Evolutionary conservation across 1,284 basidiomycete genomes (phyloP).

Genomic region (Puccinia polysora): DNA sequence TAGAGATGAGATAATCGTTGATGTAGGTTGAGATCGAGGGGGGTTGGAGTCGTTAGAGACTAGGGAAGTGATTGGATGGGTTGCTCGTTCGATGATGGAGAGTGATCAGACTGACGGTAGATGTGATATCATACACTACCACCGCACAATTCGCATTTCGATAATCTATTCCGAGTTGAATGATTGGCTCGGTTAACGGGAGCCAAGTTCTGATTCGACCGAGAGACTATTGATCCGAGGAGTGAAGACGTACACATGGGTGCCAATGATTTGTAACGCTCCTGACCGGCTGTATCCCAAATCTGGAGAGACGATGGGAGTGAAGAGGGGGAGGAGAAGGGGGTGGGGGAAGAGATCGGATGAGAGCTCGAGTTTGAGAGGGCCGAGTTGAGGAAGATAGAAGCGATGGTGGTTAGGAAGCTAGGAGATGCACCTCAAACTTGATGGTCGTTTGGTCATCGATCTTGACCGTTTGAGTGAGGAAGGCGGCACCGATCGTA

Average conservation of each 20-base stretch:
- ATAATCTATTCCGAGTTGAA: conserved; percentile 57
- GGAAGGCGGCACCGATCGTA: conserved; percentile 70
- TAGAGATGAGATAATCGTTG: too few species aligned
- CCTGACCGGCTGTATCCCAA: conserved; percentile 85
- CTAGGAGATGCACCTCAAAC: conserved; percentile 90
- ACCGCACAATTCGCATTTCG: conserved; percentile 80
- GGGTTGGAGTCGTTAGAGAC: too few species aligned
- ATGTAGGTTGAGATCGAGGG: conserved; percentile 9
- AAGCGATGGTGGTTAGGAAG: conserved; percentile 45
- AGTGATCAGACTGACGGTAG: conserved; percentile 10
- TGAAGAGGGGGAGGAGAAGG: neutral
- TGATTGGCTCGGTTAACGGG: neutral
- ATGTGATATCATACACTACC: conserved; percentile 61
- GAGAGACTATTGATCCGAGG: conserved; percentile 44
- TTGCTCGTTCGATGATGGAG: neutral
- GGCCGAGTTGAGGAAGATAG: neutral
- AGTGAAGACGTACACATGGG: conserved; percentile 66
- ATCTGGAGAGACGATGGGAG: conserved; percentile 47
- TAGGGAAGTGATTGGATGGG: conserved; percentile 32
- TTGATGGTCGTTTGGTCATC: conserved; percentile 87
- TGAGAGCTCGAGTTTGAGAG: conserved; percentile 22
- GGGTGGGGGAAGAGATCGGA: conserved; percentile 10
- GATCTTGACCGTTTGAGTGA: conserved; percentile 88
- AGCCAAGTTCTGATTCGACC: neutral
- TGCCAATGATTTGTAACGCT: conserved; percentile 67